These are phyloP conservation scores for Aureobasidium vineae DNA, from an alignment of 2,329 filamentous ascomycete genomes.

Conservation along the genomic window DNA sequence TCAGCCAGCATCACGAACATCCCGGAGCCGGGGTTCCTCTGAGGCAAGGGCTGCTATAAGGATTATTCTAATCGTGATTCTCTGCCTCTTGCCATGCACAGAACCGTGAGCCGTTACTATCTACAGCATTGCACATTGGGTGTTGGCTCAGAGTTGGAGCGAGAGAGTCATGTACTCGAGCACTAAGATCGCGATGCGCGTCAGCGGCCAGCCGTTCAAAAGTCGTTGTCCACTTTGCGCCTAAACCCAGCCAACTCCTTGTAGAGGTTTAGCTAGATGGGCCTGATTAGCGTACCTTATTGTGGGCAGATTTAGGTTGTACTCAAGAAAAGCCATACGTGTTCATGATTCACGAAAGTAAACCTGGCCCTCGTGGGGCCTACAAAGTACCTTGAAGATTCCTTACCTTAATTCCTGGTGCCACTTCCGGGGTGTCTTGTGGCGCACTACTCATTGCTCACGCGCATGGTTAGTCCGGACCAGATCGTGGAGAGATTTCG, in stretches of 20 bases:
- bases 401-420: neutral
- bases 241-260: neutral
- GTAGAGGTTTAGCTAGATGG: constrained; percentile 1
- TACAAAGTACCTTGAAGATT: neutral
- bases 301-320: constrained; percentile 2
- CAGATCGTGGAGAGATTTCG: neutral
- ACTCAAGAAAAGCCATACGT: neutral
- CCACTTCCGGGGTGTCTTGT: neutral
- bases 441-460: neutral
- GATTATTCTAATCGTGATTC: neutral
- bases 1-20: neutral
- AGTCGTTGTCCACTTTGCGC: constrained; percentile 12
- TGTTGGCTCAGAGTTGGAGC: neutral
- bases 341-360: neutral
- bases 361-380: neutral
- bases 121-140: neutral
- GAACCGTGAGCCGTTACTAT: neutral
- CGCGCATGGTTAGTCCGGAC: neutral
- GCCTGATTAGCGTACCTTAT: constrained; percentile 14
- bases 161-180: constrained; percentile 4
- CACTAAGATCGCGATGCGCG: neutral
- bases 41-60: neutral
- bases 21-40: neutral
- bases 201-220: neutral
- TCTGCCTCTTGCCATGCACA: neutral